phyloP scores from a whole-genome alignment of 2,329 filamentous ascomycete genomes.

The Aspergillus costaricaensis region DNA sequence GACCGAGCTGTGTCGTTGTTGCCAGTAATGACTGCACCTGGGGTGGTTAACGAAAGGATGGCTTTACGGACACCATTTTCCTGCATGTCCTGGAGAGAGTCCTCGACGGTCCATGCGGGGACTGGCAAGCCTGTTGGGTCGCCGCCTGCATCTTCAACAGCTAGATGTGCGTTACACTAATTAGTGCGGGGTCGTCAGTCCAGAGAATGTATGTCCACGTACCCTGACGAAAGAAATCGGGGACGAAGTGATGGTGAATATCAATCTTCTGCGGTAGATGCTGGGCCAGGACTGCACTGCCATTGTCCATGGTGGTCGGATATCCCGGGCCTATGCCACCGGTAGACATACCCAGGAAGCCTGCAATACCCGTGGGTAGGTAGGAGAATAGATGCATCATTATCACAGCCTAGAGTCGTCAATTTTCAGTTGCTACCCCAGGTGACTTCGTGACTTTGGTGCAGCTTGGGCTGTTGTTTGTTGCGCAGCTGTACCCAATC shows the following conservation, averaged over 20 bases:
- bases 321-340: neutral
- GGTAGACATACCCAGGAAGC: neutral
- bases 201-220: too few species aligned
- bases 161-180: neutral
- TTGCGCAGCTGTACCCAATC: neutral
- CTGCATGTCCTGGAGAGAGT: slow-evolving; percentile 1
- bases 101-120: slow-evolving; percentile 12
- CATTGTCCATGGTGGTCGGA: neutral
- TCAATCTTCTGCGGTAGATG: neutral
- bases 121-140: slow-evolving; percentile 7
- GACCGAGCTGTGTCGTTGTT: neutral
- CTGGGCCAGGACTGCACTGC: neutral
- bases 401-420: too few species aligned
- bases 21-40: slow-evolving; percentile 11
- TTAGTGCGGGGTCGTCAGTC: too few species aligned
- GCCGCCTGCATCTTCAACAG: neutral
- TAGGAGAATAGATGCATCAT: neutral
- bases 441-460: neutral
- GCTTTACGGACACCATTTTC: slow-evolving; percentile 10
- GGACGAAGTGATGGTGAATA: neutral
- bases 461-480: neutral
- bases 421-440: too few species aligned
- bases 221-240: neutral
- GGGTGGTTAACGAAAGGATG: slow-evolving; percentile 16
- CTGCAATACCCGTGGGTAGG: neutral